Conservation (phyloP, 495 filamentous ascomycete genomes). For the Podospora appendiculata region DNA sequence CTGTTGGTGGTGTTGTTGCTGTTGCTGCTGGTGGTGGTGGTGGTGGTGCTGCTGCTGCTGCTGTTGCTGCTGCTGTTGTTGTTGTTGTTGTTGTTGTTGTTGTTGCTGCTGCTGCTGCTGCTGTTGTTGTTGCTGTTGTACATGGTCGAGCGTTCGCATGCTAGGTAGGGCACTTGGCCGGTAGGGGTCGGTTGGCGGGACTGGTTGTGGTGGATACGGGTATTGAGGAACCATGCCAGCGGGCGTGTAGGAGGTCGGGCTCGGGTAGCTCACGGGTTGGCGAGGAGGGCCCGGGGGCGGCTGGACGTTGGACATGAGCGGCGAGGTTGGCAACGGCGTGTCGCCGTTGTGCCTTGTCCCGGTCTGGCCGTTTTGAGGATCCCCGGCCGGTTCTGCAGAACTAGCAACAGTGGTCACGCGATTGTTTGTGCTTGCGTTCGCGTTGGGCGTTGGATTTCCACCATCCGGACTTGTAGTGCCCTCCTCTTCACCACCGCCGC, state of each 20-base stretch:
- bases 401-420: constrained; percentile 7
- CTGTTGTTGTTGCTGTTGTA: constrained; percentile 36
- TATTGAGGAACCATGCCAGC: constrained; percentile 46
- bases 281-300: constrained; percentile 36
- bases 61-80: constrained; percentile 31
- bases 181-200: constrained; percentile 19
- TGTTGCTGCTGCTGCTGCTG: constrained; percentile 32
- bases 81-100: constrained; percentile 10
- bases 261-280: constrained; percentile 47
- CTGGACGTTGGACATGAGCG: constrained; percentile 42
- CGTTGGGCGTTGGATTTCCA: constrained; percentile 9
- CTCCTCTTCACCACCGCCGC: constrained; percentile 12
- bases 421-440: constrained; percentile 3
- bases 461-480: constrained; percentile 3
- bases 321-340: constrained; percentile 11
- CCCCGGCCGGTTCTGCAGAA: constrained; percentile 1
- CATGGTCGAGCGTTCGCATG: constrained; percentile 51
- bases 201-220: constrained; percentile 35
- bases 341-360: constrained; percentile 20
- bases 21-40: constrained; percentile 32
- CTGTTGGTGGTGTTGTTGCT: constrained; percentile 35
- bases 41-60: constrained; percentile 36
- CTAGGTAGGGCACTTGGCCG: constrained; percentile 49
- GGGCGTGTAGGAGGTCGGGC: constrained; percentile 45
- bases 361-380: constrained; percentile 4